phyloP scores from a whole-genome alignment of 305 asterid genomes.

The Euphrasia arctica region DNA sequence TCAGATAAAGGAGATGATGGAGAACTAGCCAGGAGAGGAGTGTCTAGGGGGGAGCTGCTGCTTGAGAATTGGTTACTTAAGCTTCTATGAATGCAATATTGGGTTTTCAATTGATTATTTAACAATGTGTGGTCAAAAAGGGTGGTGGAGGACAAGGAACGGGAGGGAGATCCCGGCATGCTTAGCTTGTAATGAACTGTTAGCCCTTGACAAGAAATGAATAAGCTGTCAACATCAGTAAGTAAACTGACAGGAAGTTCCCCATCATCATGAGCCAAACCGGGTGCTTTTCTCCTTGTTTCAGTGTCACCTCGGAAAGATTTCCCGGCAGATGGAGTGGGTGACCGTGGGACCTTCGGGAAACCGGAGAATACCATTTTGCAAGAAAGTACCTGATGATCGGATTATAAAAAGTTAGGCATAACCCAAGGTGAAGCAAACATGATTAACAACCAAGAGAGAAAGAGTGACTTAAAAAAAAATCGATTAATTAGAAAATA shows the following conservation, averaged over 20 bases:
- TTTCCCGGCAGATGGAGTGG: constrained; percentile 60
- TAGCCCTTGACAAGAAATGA: constrained; percentile 52
- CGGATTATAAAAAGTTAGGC: constrained; percentile 25
- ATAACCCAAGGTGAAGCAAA: constrained; percentile 8
- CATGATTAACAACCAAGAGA: constrained; percentile 1
- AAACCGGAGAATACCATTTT: constrained; percentile 58
- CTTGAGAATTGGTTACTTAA: constrained; percentile 52
- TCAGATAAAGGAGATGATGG: constrained; percentile 57
- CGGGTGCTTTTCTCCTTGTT: constrained; percentile 44
- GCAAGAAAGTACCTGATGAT: constrained; percentile 59
- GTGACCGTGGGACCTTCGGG: constrained; percentile 70
- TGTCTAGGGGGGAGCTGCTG: constrained; percentile 44
- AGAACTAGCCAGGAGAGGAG: constrained; percentile 55
- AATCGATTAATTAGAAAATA: neutral
- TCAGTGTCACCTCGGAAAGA: constrained; percentile 45
- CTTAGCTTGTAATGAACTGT: constrained; percentile 66
- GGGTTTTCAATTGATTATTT: constrained; percentile 36
- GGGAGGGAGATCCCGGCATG: constrained; percentile 52
- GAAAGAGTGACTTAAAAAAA: neutral
- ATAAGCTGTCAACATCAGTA: constrained; percentile 65
- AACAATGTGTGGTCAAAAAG: constrained; percentile 43
- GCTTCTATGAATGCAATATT: constrained; percentile 55
- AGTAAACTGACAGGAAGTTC: constrained; percentile 72
- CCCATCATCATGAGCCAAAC: constrained; percentile 43
- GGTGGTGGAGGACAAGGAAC: constrained; percentile 49